Percentiles rank a stretch among this genome's conserved stretches.
phyloP scores from a whole-genome alignment of 108 stramenopile species.

The Cyclotella atomus region DNA sequence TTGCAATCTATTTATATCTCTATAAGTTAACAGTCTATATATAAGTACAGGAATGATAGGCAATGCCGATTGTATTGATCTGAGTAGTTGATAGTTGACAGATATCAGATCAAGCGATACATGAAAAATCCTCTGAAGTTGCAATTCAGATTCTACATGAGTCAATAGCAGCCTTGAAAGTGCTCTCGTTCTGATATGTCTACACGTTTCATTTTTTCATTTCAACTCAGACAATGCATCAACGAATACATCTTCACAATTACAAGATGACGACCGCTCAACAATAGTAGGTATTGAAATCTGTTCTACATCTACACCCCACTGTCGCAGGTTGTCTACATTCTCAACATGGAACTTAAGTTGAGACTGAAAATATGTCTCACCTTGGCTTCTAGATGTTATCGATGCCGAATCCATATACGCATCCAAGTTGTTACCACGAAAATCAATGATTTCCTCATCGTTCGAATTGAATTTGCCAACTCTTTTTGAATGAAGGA shows the following conservation, averaged over 20 bases:
- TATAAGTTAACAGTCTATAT: background rate
- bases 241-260: background rate
- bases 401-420: conserved; percentile 14
- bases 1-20: background rate
- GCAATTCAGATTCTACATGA: background rate
- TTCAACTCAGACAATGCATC: background rate
- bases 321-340: background rate
- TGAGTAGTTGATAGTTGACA: too few species aligned
- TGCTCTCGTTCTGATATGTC: background rate
- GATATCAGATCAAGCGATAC: too few species aligned
- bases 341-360: background rate
- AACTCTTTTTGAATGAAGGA: too few species aligned
- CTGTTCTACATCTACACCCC: background rate
- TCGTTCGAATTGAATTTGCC: background rate
- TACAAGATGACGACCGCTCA: background rate
- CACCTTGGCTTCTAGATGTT: background rate
- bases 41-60: background rate
- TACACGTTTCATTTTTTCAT: background rate
- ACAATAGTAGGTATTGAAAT: background rate
- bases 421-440: background rate
- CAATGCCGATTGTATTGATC: too few species aligned
- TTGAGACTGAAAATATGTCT: background rate
- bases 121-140: too few species aligned
- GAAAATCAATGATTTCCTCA: background rate
- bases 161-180: background rate